These are phyloP conservation scores for Rosellinia necatrix DNA, from an alignment of 2,329 filamentous ascomycete species.

Conservation along the genomic window DNA sequence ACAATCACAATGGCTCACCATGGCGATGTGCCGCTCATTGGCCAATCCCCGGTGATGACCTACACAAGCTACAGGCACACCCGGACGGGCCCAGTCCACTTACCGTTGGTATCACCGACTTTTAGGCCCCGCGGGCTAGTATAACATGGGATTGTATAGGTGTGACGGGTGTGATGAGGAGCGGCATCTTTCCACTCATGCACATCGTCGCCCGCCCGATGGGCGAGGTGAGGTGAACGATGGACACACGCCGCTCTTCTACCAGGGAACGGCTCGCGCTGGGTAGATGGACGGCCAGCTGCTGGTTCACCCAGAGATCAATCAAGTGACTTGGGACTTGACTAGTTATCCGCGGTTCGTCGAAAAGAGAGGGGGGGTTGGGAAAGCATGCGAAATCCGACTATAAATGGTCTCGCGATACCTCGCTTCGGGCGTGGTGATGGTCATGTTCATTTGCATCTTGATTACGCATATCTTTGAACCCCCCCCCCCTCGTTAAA, in stretches of 20 bases:
- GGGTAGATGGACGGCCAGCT: no score
- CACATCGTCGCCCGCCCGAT: background rate
- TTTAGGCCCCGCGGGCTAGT: constrained; percentile 1
- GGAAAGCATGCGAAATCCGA: background rate
- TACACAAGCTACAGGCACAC: constrained; percentile 5
- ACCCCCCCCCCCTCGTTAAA: no score
- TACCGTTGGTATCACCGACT: constrained; percentile 12
- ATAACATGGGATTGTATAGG: constrained; percentile 9
- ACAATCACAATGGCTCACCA: constrained; percentile 16
- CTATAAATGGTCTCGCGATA: constrained; percentile 14
- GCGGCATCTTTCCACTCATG: background rate
- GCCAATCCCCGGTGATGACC: constrained; percentile 9
- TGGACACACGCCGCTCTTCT: background rate
- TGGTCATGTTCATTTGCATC: no score
- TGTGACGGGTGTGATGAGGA: constrained; percentile 18
- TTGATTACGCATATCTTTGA: no score
- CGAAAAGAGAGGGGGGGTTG: background rate
- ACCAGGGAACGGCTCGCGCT: background rate
- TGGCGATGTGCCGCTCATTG: constrained; percentile 14
- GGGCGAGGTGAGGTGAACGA: background rate
- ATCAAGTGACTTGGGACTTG: no score
- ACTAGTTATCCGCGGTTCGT: background rate
- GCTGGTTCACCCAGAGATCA: no score
- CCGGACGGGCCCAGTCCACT: constrained; percentile 14
- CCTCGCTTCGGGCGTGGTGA: no score